Conservation (phyloP, 1,139 yeast genomes). For the Yamadazyma mexicana region DNA sequence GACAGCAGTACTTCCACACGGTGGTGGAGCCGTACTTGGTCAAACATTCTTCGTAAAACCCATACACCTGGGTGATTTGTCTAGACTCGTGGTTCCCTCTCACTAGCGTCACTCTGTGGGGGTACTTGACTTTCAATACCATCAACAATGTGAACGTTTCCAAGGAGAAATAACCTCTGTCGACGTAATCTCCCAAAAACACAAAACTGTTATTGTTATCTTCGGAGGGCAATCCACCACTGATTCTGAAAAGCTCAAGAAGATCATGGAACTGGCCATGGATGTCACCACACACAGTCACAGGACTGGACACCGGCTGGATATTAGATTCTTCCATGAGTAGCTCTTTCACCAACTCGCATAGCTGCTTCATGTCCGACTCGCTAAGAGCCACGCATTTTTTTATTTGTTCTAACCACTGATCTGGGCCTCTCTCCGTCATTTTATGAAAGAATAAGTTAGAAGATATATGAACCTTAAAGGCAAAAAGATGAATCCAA, state of each 20-base stretch:
- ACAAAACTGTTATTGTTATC: conserved; percentile 59
- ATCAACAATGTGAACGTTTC: conserved; percentile 90
- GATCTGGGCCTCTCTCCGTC: conserved; percentile 89
- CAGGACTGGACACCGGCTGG: conserved; percentile 95
- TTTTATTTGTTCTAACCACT: conserved; percentile 92
- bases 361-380: conserved; percentile 91
- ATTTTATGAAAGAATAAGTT: no score
- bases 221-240: conserved; percentile 85
- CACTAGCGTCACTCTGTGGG: conserved; percentile 81
- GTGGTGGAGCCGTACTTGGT: conserved; percentile 94
- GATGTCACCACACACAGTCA: conserved; percentile 98
- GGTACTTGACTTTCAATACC: conserved; percentile 88
- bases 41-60: conserved; percentile 87
- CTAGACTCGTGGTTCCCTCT: conserved; percentile 94
- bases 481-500: no score
- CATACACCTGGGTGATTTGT: conserved; percentile 95
- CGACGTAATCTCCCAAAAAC: conserved; percentile 94
- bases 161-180: conserved; percentile 89
- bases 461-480: no score
- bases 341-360: conserved; percentile 88
- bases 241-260: conserved; percentile 81
- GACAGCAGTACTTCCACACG: conserved; percentile 97
- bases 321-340: conserved; percentile 81
- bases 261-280: conserved; percentile 98
- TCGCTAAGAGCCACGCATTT: conserved; percentile 89